phyloP scores from a whole-genome alignment of 139 green algal species.

The Trebouxia sp. region DNA sequence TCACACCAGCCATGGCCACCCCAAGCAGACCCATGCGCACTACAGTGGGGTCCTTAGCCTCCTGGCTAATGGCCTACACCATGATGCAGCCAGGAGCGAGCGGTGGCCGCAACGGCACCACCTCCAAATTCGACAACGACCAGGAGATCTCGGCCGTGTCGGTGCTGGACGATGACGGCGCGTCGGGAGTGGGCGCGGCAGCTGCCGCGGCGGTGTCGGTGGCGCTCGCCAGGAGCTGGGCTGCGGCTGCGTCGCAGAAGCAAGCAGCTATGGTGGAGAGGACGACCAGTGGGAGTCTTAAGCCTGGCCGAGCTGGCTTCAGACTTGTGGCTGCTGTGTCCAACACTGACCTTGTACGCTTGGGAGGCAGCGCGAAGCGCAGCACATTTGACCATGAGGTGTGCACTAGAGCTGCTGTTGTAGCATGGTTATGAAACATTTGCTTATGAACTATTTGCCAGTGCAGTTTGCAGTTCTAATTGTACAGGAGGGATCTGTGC shows the following conservation, averaged over 20 bases:
- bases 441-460: too few relatives aligned
- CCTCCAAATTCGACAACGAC: slow-evolving; percentile 15
- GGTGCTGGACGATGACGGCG: slow-evolving; percentile 55
- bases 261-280: slow-evolving; percentile 5
- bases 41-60: slow-evolving; percentile 23
- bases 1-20: not conserved
- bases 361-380: slow-evolving; percentile 26
- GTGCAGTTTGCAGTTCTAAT: too few relatives aligned
- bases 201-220: slow-evolving; percentile 65
- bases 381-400: slow-evolving; percentile 22
- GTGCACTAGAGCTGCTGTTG: not conserved
- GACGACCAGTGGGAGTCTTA: slow-evolving; percentile 20
- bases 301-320: slow-evolving; percentile 53
- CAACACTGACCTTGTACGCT: slow-evolving; percentile 10
- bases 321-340: slow-evolving; percentile 65
- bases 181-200: slow-evolving; percentile 55
- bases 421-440: too few relatives aligned
- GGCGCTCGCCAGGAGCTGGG: slow-evolving; percentile 60
- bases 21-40: not conserved
- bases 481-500: too few relatives aligned
- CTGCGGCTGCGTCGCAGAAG: slow-evolving; percentile 33
- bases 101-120: slow-evolving; percentile 6
- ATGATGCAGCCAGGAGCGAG: slow-evolving; percentile 26
- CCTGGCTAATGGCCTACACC: slow-evolving; percentile 33
- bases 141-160: slow-evolving; percentile 34